Evolutionary conservation across 192 early-diverging fungal genomes (phyloP).

Genomic region (Chytriomyces confervae): DNA sequence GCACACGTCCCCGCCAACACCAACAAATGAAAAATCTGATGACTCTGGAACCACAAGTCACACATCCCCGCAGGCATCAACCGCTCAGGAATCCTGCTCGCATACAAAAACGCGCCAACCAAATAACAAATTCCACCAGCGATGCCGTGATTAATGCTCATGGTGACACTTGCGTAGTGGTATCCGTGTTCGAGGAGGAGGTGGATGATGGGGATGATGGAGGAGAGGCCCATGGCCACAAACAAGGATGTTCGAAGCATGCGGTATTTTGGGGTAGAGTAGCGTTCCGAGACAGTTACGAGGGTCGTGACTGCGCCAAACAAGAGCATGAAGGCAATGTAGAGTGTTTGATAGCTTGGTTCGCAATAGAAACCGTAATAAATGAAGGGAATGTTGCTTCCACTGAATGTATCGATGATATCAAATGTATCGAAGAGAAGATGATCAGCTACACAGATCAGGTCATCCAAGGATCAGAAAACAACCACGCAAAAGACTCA

Average conservation of each 20-base stretch:
- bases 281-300: slow-evolving; percentile 66
- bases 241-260: slow-evolving; percentile 80
- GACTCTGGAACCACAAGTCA: slow-evolving; percentile 77
- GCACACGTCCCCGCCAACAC: slow-evolving; percentile 73
- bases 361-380: slow-evolving; percentile 72
- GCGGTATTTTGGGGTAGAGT: slow-evolving; percentile 77
- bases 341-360: slow-evolving; percentile 55
- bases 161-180: slow-evolving; percentile 15
- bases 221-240: slow-evolving; percentile 78
- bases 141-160: slow-evolving; percentile 69
- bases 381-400: slow-evolving; percentile 49
- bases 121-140: slow-evolving; percentile 82
- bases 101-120: slow-evolving; percentile 85
- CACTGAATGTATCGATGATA: slow-evolving; percentile 18
- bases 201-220: slow-evolving; percentile 76
- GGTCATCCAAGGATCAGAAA: slow-evolving; percentile 11
- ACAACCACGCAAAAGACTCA: slow-evolving; percentile 49
- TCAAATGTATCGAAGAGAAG: not conserved
- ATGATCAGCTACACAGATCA: not conserved
- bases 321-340: slow-evolving; percentile 62
- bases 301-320: slow-evolving; percentile 68
- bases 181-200: slow-evolving; percentile 36
- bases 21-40: slow-evolving; percentile 90
- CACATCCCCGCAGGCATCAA: slow-evolving; percentile 80
- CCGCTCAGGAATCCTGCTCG: slow-evolving; percentile 80